phyloP scores from a whole-genome alignment of 495 filamentous ascomycete genomes.

The Penicillium canescens region DNA sequence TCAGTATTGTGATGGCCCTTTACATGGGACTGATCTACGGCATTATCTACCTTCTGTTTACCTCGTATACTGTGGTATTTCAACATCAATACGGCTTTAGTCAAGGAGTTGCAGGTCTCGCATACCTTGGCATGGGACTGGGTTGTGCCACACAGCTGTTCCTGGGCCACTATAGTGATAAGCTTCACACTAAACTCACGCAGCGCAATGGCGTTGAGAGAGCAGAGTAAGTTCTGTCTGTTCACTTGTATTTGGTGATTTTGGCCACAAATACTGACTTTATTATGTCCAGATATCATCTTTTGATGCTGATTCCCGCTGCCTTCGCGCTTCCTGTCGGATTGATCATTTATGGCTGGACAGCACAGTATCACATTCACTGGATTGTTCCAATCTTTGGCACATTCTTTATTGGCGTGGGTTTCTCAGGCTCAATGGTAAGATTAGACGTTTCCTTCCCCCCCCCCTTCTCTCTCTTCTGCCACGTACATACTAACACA shows the following conservation, averaged over 20 bases:
- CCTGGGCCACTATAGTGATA: constrained; percentile 49
- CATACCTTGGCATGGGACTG: constrained; percentile 49
- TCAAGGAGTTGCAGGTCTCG: constrained; percentile 51
- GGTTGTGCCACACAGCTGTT: constrained; percentile 43
- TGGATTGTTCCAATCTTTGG: constrained; percentile 52
- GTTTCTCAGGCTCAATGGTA: constrained; percentile 1
- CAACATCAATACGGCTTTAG: constrained; percentile 45
- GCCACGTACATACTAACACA: constrained; percentile 41
- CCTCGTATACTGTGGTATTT: constrained; percentile 57
- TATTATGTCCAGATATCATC: constrained; percentile 34
- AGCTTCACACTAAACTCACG: constrained; percentile 10
- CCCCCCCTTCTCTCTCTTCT: not conserved
- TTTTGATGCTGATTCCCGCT: constrained; percentile 46
- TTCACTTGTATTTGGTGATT: not conserved
- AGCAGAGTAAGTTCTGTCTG: constrained; percentile 31
- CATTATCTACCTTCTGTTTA: constrained; percentile 59
- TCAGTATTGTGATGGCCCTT: constrained; percentile 45
- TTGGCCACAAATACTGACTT: too few species aligned
- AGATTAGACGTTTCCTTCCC: not conserved
- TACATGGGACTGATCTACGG: constrained; percentile 55
- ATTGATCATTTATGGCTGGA: constrained; percentile 60
- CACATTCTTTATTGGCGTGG: constrained; percentile 14
- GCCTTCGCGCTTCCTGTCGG: constrained; percentile 50
- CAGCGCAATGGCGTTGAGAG: constrained; percentile 33
- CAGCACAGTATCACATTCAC: constrained; percentile 49